Percentiles rank a stretch among this genome's conserved stretches.
phyloP scores from a whole-genome alignment of 2,329 filamentous ascomycete genomes.

The Thelonectria blattea region DNA sequence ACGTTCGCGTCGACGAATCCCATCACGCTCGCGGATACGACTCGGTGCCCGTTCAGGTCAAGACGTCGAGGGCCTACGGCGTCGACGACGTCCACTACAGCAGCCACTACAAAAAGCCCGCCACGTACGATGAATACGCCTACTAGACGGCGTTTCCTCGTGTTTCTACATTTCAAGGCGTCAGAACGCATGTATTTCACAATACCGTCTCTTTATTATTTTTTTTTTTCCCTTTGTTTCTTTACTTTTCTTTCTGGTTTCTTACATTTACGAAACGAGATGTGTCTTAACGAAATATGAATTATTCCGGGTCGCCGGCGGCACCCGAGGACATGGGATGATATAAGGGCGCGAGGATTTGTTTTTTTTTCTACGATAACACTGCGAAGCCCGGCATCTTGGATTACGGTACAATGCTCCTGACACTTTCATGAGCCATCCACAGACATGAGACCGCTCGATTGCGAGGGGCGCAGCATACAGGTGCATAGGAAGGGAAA shows the following conservation, averaged over 20 bases:
- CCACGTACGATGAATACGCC: slow-evolving; percentile 34
- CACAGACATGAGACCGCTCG: slow-evolving; percentile 26
- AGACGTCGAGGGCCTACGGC: slow-evolving; percentile 42
- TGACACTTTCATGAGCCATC: slow-evolving; percentile 22
- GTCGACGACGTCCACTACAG: slow-evolving; percentile 43
- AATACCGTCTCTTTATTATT: slow-evolving; percentile 28
- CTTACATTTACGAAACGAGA: slow-evolving; percentile 40
- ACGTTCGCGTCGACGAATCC: slow-evolving; percentile 34
- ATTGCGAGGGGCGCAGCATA: slow-evolving; percentile 30
- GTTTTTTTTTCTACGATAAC: slow-evolving; percentile 23
- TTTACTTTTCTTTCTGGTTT: slow-evolving; percentile 36
- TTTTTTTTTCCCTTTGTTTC: slow-evolving; percentile 25
- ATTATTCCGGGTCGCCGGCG: slow-evolving; percentile 34
- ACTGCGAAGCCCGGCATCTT: slow-evolving; percentile 30
- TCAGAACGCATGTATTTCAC: slow-evolving; percentile 37
- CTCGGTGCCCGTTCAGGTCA: slow-evolving; percentile 41
- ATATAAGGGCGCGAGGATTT: slow-evolving; percentile 31
- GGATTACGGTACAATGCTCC: slow-evolving; percentile 32
- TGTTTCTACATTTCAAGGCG: slow-evolving; percentile 35
- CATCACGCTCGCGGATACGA: slow-evolving; percentile 40
- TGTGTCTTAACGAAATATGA: slow-evolving; percentile 44
- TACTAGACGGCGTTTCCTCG: slow-evolving; percentile 11
- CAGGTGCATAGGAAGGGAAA: slow-evolving; percentile 29
- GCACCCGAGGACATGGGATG: slow-evolving; percentile 37
- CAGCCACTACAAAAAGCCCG: slow-evolving; percentile 34